Evolutionary conservation across 2,329 filamentous ascomycete species (phyloP), one percentile per base, ranked within the genome.

Genomic region (Trichoderma semiorbis): DNA sequence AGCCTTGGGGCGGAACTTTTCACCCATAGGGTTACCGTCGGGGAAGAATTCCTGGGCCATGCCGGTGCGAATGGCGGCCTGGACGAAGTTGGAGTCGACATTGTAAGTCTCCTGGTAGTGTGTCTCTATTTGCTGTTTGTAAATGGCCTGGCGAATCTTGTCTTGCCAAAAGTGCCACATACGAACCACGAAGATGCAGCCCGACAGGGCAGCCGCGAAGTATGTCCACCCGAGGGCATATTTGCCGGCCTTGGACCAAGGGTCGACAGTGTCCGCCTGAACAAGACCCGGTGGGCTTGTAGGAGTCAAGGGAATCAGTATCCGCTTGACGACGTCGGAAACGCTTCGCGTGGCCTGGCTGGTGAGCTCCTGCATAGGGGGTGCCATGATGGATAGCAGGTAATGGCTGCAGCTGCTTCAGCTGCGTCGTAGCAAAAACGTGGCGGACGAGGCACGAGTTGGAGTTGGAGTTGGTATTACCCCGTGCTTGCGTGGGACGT

Each of bases 101-200:
- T 80, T 85, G 79, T 90, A 86, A 61, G 87, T 75, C 65, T 85
- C 80, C 72, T 80, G 87, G 79, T 89, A 90, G 76, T 91, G 87
- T 76, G 90, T 87, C 78, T 93, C 87, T 76, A 93, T 86, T 79
- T 93, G 90, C 78, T 96, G 91, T 83, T 97, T 95, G 83, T 96
- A 93, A 73, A 96, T 89, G 74, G 94, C 95, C 75, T 95, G 93
- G 75, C 95, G 90, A 75, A 97, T 93, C 83, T 96, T 97, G 84
- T 98, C 95, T 76, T 95, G 94, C 91, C 94, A 97, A 76, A 92
- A 91, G 81, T 97, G 92, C 86, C 95, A 97, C 78, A 93, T 86
- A 75, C 94, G 90, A 78, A 95, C 85, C 12, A 91, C 77, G 12
- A 92, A 83, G 5, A 95, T 90, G 69, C 89, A 77, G 32, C 88